A percentile compares a stretch with the other conserved stretches of the same genome.
Evolutionary conservation across 73 alveolate species (phyloP).

Genomic region (Symbiodinium pilosum): DNA sequence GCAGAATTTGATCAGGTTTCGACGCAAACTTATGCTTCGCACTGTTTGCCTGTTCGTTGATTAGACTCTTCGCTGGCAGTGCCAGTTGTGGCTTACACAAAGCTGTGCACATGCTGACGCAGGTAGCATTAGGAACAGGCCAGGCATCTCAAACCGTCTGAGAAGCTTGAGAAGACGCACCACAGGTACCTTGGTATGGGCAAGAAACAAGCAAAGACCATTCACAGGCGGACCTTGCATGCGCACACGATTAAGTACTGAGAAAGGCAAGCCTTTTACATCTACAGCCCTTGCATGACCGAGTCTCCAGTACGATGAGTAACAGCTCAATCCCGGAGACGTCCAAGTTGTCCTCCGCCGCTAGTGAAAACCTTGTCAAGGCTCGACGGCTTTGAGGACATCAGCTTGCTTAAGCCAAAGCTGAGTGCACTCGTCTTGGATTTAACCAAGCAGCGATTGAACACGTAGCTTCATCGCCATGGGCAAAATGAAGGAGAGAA

Average conservation of each 20-base stretch:
- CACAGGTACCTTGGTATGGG: constrained; percentile 45
- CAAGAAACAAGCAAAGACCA: too few relatives aligned
- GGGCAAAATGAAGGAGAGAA: constrained; percentile 41
- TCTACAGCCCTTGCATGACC: neutral
- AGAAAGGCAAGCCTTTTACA: too few relatives aligned
- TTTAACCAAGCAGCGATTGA: constrained; percentile 29
- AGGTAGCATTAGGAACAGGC: neutral
- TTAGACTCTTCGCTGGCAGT: too few relatives aligned
- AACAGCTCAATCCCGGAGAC: constrained; percentile 32
- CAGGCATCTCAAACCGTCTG: constrained; percentile 64
- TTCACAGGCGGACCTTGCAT: too few relatives aligned
- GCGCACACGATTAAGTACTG: too few relatives aligned
- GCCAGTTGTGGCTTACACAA: too few relatives aligned
- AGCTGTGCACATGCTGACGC: neutral
- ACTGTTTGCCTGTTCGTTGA: too few relatives aligned
- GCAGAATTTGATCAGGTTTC: too few relatives aligned
- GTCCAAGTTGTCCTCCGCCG: constrained; percentile 40
- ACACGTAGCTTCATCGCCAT: constrained; percentile 35
- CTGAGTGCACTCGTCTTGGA: neutral
- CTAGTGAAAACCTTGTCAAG: constrained; percentile 16
- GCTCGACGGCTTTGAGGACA: neutral
- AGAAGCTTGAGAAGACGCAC: constrained; percentile 67
- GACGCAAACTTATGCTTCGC: too few relatives aligned
- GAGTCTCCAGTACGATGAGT: constrained; percentile 43
- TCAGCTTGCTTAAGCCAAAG: neutral